Evolutionary conservation across 2,329 filamentous ascomycete species (phyloP).

Genomic region (Mycocentrospora acerina): DNA sequence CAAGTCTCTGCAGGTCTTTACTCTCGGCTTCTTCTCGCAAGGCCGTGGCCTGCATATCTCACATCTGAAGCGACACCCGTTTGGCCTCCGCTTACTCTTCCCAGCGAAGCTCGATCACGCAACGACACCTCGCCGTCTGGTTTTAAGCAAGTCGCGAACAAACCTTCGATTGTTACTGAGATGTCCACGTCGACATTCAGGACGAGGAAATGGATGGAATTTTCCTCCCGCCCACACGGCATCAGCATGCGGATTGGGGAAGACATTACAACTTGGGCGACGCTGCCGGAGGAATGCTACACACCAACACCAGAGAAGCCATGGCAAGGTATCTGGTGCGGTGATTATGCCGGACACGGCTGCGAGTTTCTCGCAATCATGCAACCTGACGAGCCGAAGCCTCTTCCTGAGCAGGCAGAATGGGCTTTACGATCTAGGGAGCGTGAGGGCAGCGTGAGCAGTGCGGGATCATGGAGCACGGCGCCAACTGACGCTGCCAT

Average conservation of each 20-base stretch:
- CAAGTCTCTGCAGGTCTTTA: slow-evolving; percentile 49
- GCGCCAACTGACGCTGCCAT: slow-evolving; percentile 23
- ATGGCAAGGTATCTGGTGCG: slow-evolving; percentile 88
- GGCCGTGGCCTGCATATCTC: slow-evolving; percentile 48
- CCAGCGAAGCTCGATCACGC: slow-evolving; percentile 60
- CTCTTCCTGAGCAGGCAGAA: slow-evolving; percentile 42
- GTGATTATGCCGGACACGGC: slow-evolving; percentile 84
- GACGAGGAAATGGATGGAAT: slow-evolving; percentile 75
- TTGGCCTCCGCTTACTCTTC: slow-evolving; percentile 76
- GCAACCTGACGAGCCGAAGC: slow-evolving; percentile 62
- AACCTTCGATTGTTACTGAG: slow-evolving; percentile 57
- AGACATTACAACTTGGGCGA: slow-evolving; percentile 65
- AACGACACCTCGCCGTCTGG: slow-evolving; percentile 48
- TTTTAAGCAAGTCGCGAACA: slow-evolving; percentile 49
- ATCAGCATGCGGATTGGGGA: slow-evolving; percentile 50
- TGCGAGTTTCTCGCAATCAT: slow-evolving; percentile 84
- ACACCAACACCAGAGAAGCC: slow-evolving; percentile 78
- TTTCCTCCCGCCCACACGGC: slow-evolving; percentile 43
- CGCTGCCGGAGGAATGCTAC: slow-evolving; percentile 73
- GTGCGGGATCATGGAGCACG: slow-evolving; percentile 34
- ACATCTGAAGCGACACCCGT: slow-evolving; percentile 47
- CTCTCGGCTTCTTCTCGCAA: slow-evolving; percentile 69
- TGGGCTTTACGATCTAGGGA: slow-evolving; percentile 29
- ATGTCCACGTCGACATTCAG: slow-evolving; percentile 72
- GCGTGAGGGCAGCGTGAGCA: slow-evolving; percentile 31